phyloP scores from a whole-genome alignment of 495 filamentous ascomycete genomes.

The Hyaloscypha hepaticicola region DNA sequence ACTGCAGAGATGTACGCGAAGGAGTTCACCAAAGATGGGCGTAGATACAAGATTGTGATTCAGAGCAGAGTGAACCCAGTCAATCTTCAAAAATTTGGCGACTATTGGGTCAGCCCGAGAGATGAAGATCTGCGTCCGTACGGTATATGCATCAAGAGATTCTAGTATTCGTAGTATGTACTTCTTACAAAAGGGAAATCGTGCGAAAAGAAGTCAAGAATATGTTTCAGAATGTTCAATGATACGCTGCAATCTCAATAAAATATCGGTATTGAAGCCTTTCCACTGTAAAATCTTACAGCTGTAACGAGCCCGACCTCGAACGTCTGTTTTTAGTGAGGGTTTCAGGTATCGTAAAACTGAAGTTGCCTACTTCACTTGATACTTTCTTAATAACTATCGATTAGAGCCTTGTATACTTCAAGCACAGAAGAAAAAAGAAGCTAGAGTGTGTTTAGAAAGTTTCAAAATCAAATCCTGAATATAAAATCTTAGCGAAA shows the following conservation, averaged over 20 bases:
- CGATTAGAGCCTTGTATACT: no score
- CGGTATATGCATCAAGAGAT: background rate
- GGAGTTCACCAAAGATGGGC: background rate
- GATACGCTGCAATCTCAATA: no score
- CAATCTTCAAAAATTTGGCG: background rate
- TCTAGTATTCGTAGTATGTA: background rate
- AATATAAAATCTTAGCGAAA: no score
- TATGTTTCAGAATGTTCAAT: no score
- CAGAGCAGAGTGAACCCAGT: background rate
- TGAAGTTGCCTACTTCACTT: background rate
- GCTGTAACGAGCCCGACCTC: no score
- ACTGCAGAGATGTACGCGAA: background rate
- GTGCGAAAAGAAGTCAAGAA: no score
- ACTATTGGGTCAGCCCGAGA: background rate
- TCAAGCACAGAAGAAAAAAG: no score
- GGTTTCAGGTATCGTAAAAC: background rate
- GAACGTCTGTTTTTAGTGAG: background rate
- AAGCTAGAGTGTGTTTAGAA: no score
- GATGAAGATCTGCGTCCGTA: background rate
- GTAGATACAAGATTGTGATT: background rate
- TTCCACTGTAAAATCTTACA: no score
- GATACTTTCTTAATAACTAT: no score
- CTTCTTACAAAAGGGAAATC: background rate
- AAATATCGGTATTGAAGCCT: no score
- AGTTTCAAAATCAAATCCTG: background rate